These are phyloP conservation scores for Martiniozyma asiatica DNA, from an alignment of 1,139 yeast genomes.

Conservation along the genomic window DNA sequence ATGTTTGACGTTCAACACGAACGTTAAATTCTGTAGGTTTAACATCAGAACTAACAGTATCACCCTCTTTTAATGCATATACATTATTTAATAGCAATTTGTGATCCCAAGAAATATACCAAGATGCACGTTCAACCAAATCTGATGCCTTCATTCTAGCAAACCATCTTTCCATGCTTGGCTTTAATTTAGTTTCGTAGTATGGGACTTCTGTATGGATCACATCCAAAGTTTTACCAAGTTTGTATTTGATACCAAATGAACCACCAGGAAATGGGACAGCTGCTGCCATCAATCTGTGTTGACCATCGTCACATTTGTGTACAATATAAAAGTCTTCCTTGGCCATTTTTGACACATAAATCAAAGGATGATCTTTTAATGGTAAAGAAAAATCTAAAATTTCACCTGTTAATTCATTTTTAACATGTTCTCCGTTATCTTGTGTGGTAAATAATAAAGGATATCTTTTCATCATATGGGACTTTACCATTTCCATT, in stretches of 20 bases:
- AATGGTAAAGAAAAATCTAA: constrained; percentile 50
- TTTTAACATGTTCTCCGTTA: constrained; percentile 38
- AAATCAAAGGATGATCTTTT: constrained; percentile 50
- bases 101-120: constrained; percentile 68
- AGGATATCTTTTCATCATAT: constrained; percentile 52
- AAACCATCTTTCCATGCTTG: constrained; percentile 70
- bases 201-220: constrained; percentile 68
- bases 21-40: constrained; percentile 33
- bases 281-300: constrained; percentile 60
- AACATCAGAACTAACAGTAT: constrained; percentile 24
- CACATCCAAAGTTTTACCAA: constrained; percentile 49
- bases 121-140: constrained; percentile 65
- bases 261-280: constrained; percentile 76
- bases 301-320: constrained; percentile 45
- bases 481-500: constrained; percentile 49
- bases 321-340: constrained; percentile 59
- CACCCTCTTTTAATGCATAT: constrained; percentile 34
- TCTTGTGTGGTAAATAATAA: constrained; percentile 43
- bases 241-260: constrained; percentile 45
- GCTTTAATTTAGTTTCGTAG: constrained; percentile 50
- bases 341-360: constrained; percentile 58
- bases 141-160: constrained; percentile 43
- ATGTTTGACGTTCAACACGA: constrained; percentile 45
- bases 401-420: constrained; percentile 49
- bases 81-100: constrained; percentile 43